These are phyloP conservation scores for Mycena metata DNA, from an alignment of 768 basidiomycete species.

Conservation along the genomic window DNA sequence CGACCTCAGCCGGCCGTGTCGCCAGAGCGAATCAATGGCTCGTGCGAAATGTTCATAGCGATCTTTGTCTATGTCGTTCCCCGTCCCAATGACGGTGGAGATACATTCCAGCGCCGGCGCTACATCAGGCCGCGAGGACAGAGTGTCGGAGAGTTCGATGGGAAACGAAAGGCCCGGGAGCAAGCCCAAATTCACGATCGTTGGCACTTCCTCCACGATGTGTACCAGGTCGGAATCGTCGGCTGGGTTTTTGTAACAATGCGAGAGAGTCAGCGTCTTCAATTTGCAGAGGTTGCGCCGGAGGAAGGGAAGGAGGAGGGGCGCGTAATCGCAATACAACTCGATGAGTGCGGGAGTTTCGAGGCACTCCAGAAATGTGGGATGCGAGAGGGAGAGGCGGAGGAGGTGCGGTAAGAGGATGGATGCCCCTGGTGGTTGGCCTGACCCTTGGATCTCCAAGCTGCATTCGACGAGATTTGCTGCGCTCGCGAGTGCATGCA, in stretches of 20 bases:
- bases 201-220: constrained; percentile 1
- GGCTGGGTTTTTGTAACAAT: too few relatives aligned
- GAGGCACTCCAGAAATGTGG: too few relatives aligned
- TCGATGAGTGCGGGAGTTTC: too few relatives aligned
- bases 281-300: background rate
- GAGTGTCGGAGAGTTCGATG: too few relatives aligned
- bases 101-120: constrained; percentile 10
- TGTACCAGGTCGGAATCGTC: background rate
- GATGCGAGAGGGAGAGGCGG: too few relatives aligned
- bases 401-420: too few relatives aligned
- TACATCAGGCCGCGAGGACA: too few relatives aligned
- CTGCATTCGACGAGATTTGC: constrained; percentile 1
- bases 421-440: too few relatives aligned
- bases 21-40: background rate
- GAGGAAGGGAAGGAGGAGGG: background rate
- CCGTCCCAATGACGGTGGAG: background rate
- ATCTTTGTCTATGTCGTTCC: background rate
- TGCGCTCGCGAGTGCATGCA: background rate
- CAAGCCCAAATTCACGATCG: background rate
- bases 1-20: background rate
- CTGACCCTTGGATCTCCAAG: background rate
- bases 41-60: background rate
- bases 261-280: background rate
- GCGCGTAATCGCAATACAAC: background rate
- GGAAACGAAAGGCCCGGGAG: too few relatives aligned